These are phyloP conservation scores for Toxicodendron radicans DNA, from an alignment of 345 rosid genomes.

Conservation along the genomic window DNA sequence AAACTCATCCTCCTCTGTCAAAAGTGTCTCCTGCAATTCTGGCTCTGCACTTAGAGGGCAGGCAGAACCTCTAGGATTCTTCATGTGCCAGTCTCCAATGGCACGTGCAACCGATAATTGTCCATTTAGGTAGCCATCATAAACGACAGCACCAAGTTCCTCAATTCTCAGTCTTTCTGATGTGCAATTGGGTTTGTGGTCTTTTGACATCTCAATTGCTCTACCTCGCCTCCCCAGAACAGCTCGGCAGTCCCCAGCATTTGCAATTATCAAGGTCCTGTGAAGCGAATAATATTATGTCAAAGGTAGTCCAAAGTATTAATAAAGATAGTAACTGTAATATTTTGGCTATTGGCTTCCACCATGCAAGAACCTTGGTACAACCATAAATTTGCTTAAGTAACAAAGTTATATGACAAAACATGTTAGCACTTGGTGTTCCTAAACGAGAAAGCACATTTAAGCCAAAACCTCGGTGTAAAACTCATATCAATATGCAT, in stretches of 20 bases:
- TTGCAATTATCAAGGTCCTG: slow-evolving; percentile 83
- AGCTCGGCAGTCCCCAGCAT: slow-evolving; percentile 98
- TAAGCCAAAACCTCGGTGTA: background rate
- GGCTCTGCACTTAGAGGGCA: slow-evolving; percentile 91
- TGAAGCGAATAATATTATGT: background rate
- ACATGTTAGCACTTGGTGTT: background rate
- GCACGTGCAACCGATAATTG: slow-evolving; percentile 97
- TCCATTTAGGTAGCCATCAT: slow-evolving; percentile 96
- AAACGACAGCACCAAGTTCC: slow-evolving; percentile 83
- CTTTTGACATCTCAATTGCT: slow-evolving; percentile 88
- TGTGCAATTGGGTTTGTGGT: slow-evolving; percentile 85
- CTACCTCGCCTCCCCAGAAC: slow-evolving; percentile 90
- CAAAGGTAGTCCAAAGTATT: slow-evolving; percentile 4
- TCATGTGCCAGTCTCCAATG: slow-evolving; percentile 98
- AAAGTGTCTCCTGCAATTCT: slow-evolving; percentile 64
- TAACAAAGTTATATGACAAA: background rate
- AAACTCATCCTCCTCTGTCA: slow-evolving; percentile 93
- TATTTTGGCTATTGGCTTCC: background rate
- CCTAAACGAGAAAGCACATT: background rate
- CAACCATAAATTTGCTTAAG: background rate
- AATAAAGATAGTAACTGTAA: background rate
- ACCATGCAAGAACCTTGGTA: background rate
- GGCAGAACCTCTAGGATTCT: slow-evolving; percentile 84
- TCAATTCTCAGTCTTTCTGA: slow-evolving; percentile 82
- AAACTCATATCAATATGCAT: background rate